phyloP scores from a whole-genome alignment of 176 grass and related monocot genomes.

The Carex pumila region DNA sequence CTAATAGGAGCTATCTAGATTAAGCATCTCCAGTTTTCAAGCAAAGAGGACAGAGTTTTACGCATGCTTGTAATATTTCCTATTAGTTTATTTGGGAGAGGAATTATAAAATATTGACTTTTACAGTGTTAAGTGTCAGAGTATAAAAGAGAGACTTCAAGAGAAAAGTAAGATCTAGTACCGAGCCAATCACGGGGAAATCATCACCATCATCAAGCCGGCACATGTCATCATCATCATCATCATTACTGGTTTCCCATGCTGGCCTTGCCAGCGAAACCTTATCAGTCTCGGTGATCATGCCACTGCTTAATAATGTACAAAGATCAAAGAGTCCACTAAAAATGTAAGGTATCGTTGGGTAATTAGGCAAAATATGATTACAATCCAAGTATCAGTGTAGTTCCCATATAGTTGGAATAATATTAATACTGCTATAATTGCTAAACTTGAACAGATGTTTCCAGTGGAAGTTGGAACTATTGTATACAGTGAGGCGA shows the following conservation, averaged over 20 bases:
- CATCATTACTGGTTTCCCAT: slow-evolving; percentile 52
- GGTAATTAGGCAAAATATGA: neutral
- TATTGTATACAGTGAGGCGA: neutral
- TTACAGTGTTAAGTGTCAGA: neutral
- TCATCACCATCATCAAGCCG: slow-evolving; percentile 58
- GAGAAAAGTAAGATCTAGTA: slow-evolving; percentile 24
- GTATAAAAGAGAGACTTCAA: neutral
- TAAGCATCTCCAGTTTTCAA: neutral
- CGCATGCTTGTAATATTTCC: neutral
- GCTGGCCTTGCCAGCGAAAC: slow-evolving; percentile 43
- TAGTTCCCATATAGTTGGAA: neutral
- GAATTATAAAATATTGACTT: neutral
- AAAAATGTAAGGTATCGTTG: slow-evolving; percentile 21
- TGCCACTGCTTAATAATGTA: slow-evolving; percentile 28
- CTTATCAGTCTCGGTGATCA: slow-evolving; percentile 37
- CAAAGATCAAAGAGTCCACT: slow-evolving; percentile 31
- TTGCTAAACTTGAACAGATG: neutral
- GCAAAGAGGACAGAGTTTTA: neutral
- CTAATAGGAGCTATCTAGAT: neutral
- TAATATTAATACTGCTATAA: neutral
- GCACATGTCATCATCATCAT: slow-evolving; percentile 46
- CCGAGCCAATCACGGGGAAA: slow-evolving; percentile 50
- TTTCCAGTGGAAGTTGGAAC: neutral
- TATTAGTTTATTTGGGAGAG: neutral
- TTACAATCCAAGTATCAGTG: neutral